A percentile compares a stretch with the other conserved stretches of the same genome.
Evolutionary conservation across 768 basidiomycete genomes (phyloP).

Genomic region (Rhodotorula toruloides): DNA sequence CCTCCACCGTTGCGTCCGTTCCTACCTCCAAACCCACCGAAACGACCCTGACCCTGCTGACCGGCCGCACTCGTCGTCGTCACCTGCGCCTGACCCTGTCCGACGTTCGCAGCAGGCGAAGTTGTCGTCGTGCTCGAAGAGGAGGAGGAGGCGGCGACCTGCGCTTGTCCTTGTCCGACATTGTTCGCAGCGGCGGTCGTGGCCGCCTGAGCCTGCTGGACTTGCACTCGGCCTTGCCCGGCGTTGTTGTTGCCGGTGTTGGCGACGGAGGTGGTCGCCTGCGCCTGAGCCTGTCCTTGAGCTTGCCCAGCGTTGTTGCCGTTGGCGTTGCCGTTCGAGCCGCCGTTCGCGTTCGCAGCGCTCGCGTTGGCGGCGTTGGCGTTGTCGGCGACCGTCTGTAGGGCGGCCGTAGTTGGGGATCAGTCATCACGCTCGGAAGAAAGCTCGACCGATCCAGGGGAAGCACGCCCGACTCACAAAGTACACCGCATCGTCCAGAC

Average conservation of each 20-base stretch:
- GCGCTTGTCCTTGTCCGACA: not conserved
- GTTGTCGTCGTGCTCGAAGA: too few relatives aligned
- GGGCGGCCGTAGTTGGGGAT: too few relatives aligned
- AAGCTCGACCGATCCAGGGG: not conserved
- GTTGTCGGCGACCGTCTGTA: conserved; percentile 5
- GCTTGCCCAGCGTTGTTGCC: too few relatives aligned
- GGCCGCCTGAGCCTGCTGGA: too few relatives aligned
- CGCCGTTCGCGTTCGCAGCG: not conserved
- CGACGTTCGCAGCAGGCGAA: not conserved
- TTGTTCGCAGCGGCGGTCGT: not conserved
- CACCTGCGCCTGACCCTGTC: not conserved
- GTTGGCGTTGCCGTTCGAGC: too few relatives aligned
- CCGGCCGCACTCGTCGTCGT: not conserved
- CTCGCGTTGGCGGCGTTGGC: not conserved
- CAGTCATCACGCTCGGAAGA: not conserved
- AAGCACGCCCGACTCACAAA: conserved; percentile 18
- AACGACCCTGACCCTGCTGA: not conserved
- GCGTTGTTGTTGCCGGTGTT: too few relatives aligned
- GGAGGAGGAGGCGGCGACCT: too few relatives aligned
- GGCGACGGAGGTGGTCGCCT: too few relatives aligned
- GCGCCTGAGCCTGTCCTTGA: too few relatives aligned
- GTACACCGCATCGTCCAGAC: conserved; percentile 60
- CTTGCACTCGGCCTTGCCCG: too few relatives aligned
- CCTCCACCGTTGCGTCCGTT: too few relatives aligned
- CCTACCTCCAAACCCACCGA: too few relatives aligned